A percentile compares a stretch with the other conserved stretches of the same genome.
phyloP scores from a whole-genome alignment of 805 yeast species.

The Candida ortonii region DNA sequence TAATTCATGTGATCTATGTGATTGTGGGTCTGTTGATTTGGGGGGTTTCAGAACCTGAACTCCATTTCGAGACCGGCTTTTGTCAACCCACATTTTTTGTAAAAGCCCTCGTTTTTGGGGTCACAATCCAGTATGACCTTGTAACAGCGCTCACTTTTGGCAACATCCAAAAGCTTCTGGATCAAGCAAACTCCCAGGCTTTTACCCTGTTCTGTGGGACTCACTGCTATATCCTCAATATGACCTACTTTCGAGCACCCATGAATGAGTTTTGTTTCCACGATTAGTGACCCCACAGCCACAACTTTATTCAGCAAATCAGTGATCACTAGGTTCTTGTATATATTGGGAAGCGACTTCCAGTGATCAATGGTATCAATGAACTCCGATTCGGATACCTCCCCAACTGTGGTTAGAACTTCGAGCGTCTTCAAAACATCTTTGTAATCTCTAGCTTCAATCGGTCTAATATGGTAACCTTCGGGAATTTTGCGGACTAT shows the following conservation, averaged over 20 bases:
- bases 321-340: conserved; percentile 68
- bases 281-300: conserved; percentile 77
- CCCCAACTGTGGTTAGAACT: conserved; percentile 82
- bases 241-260: conserved; percentile 85
- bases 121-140: conserved; percentile 89
- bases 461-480: conserved; percentile 66
- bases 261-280: conserved; percentile 84
- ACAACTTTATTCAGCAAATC: conserved; percentile 54
- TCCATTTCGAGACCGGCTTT: conserved; percentile 72
- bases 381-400: conserved; percentile 52
- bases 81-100: conserved; percentile 79
- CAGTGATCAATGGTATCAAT: conserved; percentile 53
- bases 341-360: conserved; percentile 49
- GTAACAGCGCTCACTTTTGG: conserved; percentile 65
- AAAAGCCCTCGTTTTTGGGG: conserved; percentile 75
- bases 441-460: conserved; percentile 52
- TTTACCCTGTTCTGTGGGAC: conserved; percentile 73
- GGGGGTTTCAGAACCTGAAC: conserved; percentile 39
- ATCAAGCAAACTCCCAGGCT: conserved; percentile 72
- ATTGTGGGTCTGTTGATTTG: too few species aligned
- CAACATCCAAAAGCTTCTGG: conserved; percentile 56
- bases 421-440: conserved; percentile 60
- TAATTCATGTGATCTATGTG: neutral
- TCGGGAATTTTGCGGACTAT: conserved; percentile 41
- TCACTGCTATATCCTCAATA: conserved; percentile 90